Base-by-base conservation (phyloP, 176 grass and related monocot genomes). In the Oryza longistaminata region DNA sequence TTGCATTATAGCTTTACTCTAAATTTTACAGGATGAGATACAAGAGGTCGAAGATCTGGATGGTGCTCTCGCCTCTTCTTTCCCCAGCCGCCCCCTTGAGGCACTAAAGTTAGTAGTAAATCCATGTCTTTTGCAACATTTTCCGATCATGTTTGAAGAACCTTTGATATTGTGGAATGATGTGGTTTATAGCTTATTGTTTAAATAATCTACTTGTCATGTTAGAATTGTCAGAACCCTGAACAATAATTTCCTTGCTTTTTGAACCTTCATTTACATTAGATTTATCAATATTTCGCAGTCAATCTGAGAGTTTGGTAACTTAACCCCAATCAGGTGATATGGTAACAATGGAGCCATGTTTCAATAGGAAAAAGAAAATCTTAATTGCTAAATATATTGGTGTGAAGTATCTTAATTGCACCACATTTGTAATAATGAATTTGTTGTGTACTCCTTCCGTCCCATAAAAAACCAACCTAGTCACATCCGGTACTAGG, bases 1-100 rank as follows among this genome's bases (percentile, higher is more conserved):
- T 75, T 82, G 74, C 31, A 37, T 74, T 19, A 34, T 64, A 83
- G 39, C 16, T 83, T 72, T 67, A 40, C 82, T 74, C 64, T 1
- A 60, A 81, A 31, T 40, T 29, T 89, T 67, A 24, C 72, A 99
- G 96, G 90, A 89, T 72, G 93, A 80, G 58, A 73, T 92, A 83
- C 89, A 92, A 89, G 91, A 98, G 84, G 83, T 90, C 1, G 89
- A 92, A 82, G 93, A 92, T 71, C 87, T 94, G 81, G 85, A 91
- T 75, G 81, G 82, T 86, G 83, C 88, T 66, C 87, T 99, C 46
- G 71, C 86, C 49, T 92, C 96, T 66, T 91, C 90, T 39, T 99
- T 99, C 88, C 78, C 90, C 81, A 92, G 81, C 75, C 82, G 26
- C 16, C 91, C 93, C 87, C 93, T 99, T 66, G 83, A 99, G 81